Conservation (phyloP, 2,329 filamentous ascomycete genomes). For the Furcasterigmium sp. region DNA sequence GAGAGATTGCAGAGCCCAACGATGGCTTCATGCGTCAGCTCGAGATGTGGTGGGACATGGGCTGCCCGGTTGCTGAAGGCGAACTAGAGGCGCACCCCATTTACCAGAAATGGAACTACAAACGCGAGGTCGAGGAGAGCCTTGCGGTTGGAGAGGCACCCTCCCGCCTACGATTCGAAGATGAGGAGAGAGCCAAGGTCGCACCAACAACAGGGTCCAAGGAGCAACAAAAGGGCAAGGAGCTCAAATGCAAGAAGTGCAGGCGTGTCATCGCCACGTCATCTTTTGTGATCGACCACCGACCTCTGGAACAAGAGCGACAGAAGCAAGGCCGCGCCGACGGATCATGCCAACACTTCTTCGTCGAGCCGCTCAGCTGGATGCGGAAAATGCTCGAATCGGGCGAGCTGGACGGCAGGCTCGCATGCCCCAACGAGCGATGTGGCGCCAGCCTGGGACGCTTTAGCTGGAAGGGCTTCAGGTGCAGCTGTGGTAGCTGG, state of each 20-base stretch:
- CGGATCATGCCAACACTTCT: constrained; percentile 73
- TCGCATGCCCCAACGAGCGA: constrained; percentile 73
- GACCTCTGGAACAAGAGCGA: constrained; percentile 14
- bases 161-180: constrained; percentile 76
- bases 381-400: constrained; percentile 82
- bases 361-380: constrained; percentile 90
- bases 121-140: constrained; percentile 48
- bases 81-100: constrained; percentile 60
- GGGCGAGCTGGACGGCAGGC: constrained; percentile 74
- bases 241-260: constrained; percentile 89
- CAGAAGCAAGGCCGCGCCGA: constrained; percentile 8
- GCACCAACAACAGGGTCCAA: constrained; percentile 14
- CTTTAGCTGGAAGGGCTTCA: constrained; percentile 94
- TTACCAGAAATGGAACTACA: constrained; percentile 70
- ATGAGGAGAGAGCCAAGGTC: constrained; percentile 44
- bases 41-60: constrained; percentile 81
- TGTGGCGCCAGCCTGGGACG: constrained; percentile 83
- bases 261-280: constrained; percentile 56
- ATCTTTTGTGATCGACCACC: constrained; percentile 63
- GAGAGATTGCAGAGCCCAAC: constrained; percentile 83
- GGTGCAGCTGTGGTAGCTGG: constrained; percentile 88
- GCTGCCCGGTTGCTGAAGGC: constrained; percentile 53
- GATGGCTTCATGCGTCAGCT: constrained; percentile 87
- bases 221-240: constrained; percentile 28
- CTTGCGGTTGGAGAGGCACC: constrained; percentile 75